These are phyloP conservation scores for Sarocladiaceae sp. DNA, from an alignment of 2,329 filamentous ascomycete species.

Conservation along the genomic window DNA sequence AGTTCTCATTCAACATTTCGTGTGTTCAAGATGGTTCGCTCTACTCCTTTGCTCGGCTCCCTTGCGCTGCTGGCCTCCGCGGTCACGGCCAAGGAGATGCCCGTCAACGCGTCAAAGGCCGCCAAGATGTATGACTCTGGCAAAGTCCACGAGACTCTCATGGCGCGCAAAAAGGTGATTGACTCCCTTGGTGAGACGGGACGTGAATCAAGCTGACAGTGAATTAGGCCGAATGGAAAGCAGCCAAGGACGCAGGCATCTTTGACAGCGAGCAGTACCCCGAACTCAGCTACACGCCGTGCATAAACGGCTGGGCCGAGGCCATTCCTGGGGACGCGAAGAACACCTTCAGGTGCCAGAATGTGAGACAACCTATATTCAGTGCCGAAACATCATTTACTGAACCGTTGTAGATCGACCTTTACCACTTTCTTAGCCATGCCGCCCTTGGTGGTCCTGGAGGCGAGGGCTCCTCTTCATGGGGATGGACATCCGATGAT, in stretches of 20 bases:
- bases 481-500: slow-evolving; percentile 32
- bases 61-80: not conserved
- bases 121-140: not conserved
- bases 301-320: not conserved
- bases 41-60: too few relatives aligned
- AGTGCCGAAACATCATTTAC: not conserved
- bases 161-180: not conserved
- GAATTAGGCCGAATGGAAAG: not conserved
- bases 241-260: not conserved
- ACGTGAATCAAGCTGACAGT: not conserved
- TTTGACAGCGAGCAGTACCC: slow-evolving; percentile 2
- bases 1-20: too few relatives aligned
- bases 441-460: slow-evolving; percentile 34
- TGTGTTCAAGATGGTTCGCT: too few relatives aligned
- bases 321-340: not conserved
- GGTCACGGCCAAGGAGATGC: not conserved
- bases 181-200: too few relatives aligned
- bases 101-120: not conserved
- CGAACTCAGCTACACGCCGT: not conserved
- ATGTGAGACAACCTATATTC: not conserved
- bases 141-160: not conserved
- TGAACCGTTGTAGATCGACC: slow-evolving; percentile 25
- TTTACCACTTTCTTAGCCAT: slow-evolving; percentile 49
- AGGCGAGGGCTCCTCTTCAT: slow-evolving; percentile 26
- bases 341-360: not conserved